These are phyloP conservation scores for Cryphonectria radicalis DNA, from an alignment of 2,329 filamentous ascomycete genomes.

Conservation along the genomic window DNA sequence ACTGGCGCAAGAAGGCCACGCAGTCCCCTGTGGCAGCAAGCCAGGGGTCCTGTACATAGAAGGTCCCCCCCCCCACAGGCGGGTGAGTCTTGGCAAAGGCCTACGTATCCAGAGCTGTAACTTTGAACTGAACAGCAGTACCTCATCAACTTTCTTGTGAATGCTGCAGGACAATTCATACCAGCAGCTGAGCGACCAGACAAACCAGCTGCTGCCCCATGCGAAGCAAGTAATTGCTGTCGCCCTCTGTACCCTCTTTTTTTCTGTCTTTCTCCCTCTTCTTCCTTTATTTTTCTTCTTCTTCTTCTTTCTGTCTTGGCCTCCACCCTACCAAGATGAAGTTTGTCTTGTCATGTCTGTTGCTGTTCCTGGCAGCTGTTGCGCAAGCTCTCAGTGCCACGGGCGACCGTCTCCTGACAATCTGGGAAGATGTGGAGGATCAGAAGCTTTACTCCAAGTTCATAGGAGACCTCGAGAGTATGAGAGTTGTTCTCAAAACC, in stretches of 20 bases:
- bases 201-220: conserved; percentile 25
- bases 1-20: conserved; percentile 26
- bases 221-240: conserved; percentile 28
- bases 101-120: conserved; percentile 40
- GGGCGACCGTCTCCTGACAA: conserved; percentile 80
- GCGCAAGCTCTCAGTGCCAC: conserved; percentile 78
- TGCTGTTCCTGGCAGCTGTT: conserved; percentile 67
- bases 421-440: conserved; percentile 81
- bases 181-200: conserved; percentile 18
- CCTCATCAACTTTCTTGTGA: conserved; percentile 13
- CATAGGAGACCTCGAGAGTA: conserved; percentile 72
- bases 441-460: conserved; percentile 85
- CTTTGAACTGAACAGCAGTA: conserved; percentile 23
- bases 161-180: neutral
- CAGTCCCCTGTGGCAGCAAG: conserved; percentile 1
- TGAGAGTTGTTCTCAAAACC: conserved; percentile 35
- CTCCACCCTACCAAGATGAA: conserved; percentile 61
- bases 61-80: conserved; percentile 12
- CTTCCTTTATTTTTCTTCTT: conserved; percentile 20
- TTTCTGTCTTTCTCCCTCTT: conserved; percentile 31
- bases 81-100: conserved; percentile 39
- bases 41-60: conserved; percentile 14
- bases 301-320: neutral
- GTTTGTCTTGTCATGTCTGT: conserved; percentile 72
- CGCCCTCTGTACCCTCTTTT: conserved; percentile 20